Percentiles rank a stretch among this genome's conserved stretches.
These are phyloP conservation scores for Didymella keratinophila DNA, from an alignment of 2,329 filamentous ascomycete genomes.

Conservation along the genomic window DNA sequence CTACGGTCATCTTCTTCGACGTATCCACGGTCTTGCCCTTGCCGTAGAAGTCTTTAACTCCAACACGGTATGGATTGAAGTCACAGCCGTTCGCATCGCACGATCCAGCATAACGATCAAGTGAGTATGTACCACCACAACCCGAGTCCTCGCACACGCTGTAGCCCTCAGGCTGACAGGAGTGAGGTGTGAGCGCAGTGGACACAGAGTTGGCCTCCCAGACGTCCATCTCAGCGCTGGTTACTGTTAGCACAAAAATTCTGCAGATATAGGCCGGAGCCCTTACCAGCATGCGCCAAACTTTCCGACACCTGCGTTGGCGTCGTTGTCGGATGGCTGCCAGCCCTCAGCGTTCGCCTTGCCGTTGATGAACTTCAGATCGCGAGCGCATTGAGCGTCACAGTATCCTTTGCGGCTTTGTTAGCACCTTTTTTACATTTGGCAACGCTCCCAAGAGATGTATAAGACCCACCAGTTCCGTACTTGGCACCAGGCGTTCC, in stretches of 20 bases:
- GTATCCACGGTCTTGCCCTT: constrained; percentile 58
- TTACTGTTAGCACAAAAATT: constrained; percentile 43
- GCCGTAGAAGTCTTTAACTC: constrained; percentile 69
- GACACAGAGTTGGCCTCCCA: constrained; percentile 72
- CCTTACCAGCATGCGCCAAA: constrained; percentile 66
- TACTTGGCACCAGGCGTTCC: constrained; percentile 61
- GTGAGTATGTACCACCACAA: constrained; percentile 55
- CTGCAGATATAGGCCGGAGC: too few species aligned
- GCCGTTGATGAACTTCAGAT: constrained; percentile 61
- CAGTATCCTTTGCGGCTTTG: constrained; percentile 45
- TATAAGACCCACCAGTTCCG: constrained; percentile 54
- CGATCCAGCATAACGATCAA: constrained; percentile 67
- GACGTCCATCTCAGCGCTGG: constrained; percentile 63
- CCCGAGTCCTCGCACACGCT: constrained; percentile 60
- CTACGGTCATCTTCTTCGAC: constrained; percentile 54
- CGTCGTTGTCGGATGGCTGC: constrained; percentile 60
- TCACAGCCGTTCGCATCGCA: constrained; percentile 75
- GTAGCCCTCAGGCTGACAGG: constrained; percentile 63
- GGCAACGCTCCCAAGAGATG: too few species aligned
- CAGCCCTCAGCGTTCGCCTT: constrained; percentile 65
- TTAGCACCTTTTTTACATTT: background rate
- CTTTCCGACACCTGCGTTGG: constrained; percentile 61
- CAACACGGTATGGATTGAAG: constrained; percentile 67
- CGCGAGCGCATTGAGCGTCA: constrained; percentile 48
- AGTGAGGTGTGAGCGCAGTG: constrained; percentile 70